These are phyloP conservation scores for Ramaria rubella DNA, from an alignment of 768 basidiomycete genomes.

Conservation along the genomic window DNA sequence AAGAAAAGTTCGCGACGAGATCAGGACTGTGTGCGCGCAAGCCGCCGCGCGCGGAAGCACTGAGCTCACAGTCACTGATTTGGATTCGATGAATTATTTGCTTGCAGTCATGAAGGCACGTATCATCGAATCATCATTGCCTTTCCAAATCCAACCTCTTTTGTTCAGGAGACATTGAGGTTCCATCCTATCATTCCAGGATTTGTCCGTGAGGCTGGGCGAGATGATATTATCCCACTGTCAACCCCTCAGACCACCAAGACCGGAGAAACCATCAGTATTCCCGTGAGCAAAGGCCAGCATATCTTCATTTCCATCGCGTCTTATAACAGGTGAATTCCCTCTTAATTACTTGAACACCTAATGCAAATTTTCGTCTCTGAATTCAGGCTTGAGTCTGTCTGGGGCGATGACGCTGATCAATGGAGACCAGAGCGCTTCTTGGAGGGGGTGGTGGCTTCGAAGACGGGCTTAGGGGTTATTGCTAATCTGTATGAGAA, in stretches of 20 bases:
- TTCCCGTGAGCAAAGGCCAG: constrained; percentile 45
- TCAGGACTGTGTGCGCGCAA: constrained; percentile 16
- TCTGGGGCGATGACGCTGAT: constrained; percentile 28
- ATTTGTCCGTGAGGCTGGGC: constrained; percentile 40
- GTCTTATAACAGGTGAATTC: constrained; percentile 45
- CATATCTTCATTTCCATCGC: constrained; percentile 47
- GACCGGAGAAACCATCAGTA: constrained; percentile 38
- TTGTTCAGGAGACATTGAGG: constrained; percentile 44
- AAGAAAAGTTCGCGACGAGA: constrained; percentile 22
- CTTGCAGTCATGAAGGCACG: not conserved
- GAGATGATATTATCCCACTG: constrained; percentile 55
- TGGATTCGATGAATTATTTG: constrained; percentile 26
- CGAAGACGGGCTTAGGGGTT: not conserved
- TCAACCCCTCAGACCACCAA: constrained; percentile 43
- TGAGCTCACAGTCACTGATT: constrained; percentile 25
- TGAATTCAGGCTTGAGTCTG: constrained; percentile 20
- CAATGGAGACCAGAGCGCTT: constrained; percentile 27
- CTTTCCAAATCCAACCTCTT: not conserved
- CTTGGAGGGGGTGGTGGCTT: constrained; percentile 8
- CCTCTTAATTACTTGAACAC: not conserved
- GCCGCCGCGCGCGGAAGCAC: constrained; percentile 17
- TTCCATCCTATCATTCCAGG: constrained; percentile 48
- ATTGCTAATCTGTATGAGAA: constrained; percentile 1
- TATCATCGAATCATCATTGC: not conserved
- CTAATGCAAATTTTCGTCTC: not conserved